These are phyloP conservation scores for Dactylellina drechsleri DNA, from an alignment of 2,329 filamentous ascomycete species.

Conservation along the genomic window DNA sequence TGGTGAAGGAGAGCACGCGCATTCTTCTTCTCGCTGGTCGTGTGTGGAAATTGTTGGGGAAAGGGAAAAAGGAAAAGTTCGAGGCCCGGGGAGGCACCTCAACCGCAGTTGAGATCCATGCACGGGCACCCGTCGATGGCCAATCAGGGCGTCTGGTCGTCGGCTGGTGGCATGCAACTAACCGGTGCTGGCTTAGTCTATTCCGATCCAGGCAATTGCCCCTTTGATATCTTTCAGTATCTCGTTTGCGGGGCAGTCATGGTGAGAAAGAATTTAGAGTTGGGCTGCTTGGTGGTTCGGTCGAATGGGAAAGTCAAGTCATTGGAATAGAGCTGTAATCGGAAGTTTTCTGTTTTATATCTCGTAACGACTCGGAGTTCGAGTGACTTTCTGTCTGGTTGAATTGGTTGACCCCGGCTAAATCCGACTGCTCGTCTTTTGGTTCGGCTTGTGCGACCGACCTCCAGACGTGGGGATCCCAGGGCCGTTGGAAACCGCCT, in stretches of 20 bases:
- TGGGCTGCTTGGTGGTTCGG: conserved; percentile 16
- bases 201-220: conserved; percentile 18
- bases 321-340: neutral
- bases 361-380: neutral
- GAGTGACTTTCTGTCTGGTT: no score
- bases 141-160: conserved; percentile 18
- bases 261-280: neutral
- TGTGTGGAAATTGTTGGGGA: conserved; percentile 2
- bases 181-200: conserved; percentile 20
- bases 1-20: neutral
- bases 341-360: neutral
- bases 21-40: conserved; percentile 4
- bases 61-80: neutral
- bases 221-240: conserved; percentile 21
- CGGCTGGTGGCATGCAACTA: conserved; percentile 38
- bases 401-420: no score
- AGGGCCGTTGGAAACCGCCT: no score
- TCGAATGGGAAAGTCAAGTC: conserved; percentile 20
- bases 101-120: conserved; percentile 32
- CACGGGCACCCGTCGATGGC: conserved; percentile 3
- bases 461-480: no score
- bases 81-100: conserved; percentile 16
- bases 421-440: no score
- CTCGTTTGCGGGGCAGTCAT: conserved; percentile 27
- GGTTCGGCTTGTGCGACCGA: no score